Base-by-base conservation (phyloP, 371 early-diverging fungal genomes). In the Vittaforma corneae region DNA sequence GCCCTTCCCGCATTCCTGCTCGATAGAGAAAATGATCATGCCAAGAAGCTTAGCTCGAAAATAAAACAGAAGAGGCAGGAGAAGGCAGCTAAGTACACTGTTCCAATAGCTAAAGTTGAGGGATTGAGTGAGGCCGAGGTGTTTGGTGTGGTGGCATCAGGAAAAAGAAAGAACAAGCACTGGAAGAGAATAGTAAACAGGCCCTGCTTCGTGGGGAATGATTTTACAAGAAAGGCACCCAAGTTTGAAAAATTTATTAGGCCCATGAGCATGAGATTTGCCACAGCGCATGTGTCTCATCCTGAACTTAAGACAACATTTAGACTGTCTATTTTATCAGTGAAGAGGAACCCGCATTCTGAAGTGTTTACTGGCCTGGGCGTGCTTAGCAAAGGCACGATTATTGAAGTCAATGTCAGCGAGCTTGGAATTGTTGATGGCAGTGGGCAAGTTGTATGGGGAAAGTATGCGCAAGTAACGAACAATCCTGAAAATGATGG, bases 131-230 rank as follows among this genome's bases (percentile, higher is more conserved):
- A 98, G 81, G 92, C 89, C 68, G 97, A 97, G 79, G 91, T 92
- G 82, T 97, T 97, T 84, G 91, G 89, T 83, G 95, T 93, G 4
- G 81, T 95, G 66, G 89, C 88, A 79, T 88, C 90, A 0, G 97
- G 99, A 69, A 95, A 95, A 83, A 83, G 84, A 71, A 88, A 72
- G 79, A 80, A 84, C 35, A 93, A 94, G 81, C 83, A 87, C 68
- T 98, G 97, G 97, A 98, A 98, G 82, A 87, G 97, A 74, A 87
- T 97, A 85, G 90, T 98, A 28, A 93, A 93, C 73, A 96, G 94
- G 82, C 91, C 93, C 1, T 93, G 95, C 16, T 98, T 98, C 85
- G 97, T 98, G 24, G 95, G 96, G 37, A 92, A 90, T 53, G 90
- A 91, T 3, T 98, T 93, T 77, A 97, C 96, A 18, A 88, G 99